A percentile compares a stretch with the other conserved stretches of the same genome.
Evolutionary conservation across 2,329 filamentous ascomycete species (phyloP).

Genomic region (Fusarium sp.): DNA sequence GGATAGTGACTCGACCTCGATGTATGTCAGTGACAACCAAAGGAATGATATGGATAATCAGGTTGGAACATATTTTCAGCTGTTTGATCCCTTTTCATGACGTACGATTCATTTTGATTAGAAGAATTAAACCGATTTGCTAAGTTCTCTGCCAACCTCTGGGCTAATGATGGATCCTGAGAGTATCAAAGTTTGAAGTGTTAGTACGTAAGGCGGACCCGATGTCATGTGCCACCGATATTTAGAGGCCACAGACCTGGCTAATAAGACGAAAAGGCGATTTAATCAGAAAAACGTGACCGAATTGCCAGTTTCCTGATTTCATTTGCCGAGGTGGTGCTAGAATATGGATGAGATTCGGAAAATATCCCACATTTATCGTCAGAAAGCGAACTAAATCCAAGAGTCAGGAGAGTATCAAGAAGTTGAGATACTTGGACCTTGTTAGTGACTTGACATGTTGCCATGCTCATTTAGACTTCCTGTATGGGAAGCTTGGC

Average conservation of each 20-base stretch:
- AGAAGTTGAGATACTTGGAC: not conserved
- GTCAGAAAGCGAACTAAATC: not conserved
- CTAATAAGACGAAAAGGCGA: not conserved
- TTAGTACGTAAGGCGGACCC: not conserved
- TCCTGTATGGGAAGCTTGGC: not conserved
- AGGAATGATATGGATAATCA: not conserved
- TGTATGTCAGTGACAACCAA: not conserved
- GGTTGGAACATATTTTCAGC: not conserved
- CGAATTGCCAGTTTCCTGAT: not conserved
- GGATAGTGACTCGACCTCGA: not conserved
- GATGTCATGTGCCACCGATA: not conserved
- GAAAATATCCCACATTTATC: not conserved
- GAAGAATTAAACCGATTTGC: not conserved
- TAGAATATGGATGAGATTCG: not conserved
- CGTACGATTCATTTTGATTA: not conserved
- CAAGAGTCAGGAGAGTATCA: not conserved
- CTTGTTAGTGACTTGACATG: not conserved
- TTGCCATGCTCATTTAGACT: not conserved
- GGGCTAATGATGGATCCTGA: not conserved
- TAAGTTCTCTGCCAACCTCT: not conserved
- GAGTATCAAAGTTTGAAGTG: not conserved
- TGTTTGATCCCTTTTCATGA: not conserved
- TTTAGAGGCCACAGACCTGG: not conserved
- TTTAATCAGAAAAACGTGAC: not conserved
- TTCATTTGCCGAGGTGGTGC: not conserved